Evolutionary conservation across 179 eudicot genomes (phyloP).

Genomic region (Nepenthes alata): DNA sequence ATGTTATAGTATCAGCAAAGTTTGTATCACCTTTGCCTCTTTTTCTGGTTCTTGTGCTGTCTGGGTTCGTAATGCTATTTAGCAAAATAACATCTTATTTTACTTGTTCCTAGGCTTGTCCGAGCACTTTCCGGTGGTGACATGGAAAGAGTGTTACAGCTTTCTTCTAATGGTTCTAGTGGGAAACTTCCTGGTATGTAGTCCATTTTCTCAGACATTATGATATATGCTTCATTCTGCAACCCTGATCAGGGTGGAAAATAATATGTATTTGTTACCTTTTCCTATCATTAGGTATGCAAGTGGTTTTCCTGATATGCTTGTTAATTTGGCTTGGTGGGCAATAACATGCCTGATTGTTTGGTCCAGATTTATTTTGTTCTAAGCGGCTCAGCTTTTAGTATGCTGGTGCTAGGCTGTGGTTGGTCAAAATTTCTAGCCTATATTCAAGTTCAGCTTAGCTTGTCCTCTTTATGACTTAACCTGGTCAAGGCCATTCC

Average conservation of each 20-base stretch:
- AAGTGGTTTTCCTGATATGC: neutral
- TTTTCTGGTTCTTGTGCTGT: constrained; percentile 1
- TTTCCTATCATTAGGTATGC: neutral
- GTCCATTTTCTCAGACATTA: constrained; percentile 2
- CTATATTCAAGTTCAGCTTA: too few relatives aligned
- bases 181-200: constrained; percentile 63
- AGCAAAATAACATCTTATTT: constrained; percentile 3
- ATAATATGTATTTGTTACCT: neutral
- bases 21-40: constrained; percentile 23
- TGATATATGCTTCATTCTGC: neutral
- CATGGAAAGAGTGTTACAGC: constrained; percentile 52
- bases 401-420: neutral
- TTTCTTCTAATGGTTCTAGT: constrained; percentile 30
- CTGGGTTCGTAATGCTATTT: neutral
- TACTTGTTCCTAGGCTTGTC: constrained; percentile 43
- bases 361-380: neutral
- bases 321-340: neutral
- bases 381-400: neutral
- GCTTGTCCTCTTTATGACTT: too few relatives aligned
- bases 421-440: neutral
- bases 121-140: constrained; percentile 70
- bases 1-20: constrained; percentile 76
- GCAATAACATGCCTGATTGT: neutral
- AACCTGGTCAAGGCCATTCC: too few relatives aligned
- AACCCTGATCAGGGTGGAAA: neutral